Conservation (phyloP, 1,284 basidiomycete genomes). For the Irpex sp. region DNA sequence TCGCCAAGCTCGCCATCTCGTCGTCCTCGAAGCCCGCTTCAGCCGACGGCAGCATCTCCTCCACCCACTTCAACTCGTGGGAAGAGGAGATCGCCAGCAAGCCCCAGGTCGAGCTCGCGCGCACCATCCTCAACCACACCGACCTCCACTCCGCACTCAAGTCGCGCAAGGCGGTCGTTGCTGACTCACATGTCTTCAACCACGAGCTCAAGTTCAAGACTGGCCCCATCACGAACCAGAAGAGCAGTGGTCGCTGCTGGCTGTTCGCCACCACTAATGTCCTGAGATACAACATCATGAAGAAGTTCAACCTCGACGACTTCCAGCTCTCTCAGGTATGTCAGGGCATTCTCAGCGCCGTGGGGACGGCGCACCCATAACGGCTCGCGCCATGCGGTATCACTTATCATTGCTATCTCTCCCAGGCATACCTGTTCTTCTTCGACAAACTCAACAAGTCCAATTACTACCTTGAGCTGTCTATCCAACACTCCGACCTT, state of each 20-base stretch:
- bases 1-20: slow-evolving; percentile 16
- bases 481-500: slow-evolving; percentile 77
- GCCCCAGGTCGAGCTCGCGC: slow-evolving; percentile 70
- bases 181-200: slow-evolving; percentile 83
- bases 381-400: neutral
- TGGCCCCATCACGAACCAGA: slow-evolving; percentile 84
- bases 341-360: neutral
- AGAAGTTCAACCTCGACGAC: slow-evolving; percentile 78
- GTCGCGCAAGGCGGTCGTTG: slow-evolving; percentile 57
- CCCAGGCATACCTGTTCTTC: slow-evolving; percentile 84
- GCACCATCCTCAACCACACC: slow-evolving; percentile 74
- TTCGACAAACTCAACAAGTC: slow-evolving; percentile 94
- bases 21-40: slow-evolving; percentile 24
- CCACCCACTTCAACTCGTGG: slow-evolving; percentile 58
- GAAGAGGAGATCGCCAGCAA: slow-evolving; percentile 51
- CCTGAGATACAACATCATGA: slow-evolving; percentile 79
- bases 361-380: neutral
- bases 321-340: slow-evolving; percentile 85
- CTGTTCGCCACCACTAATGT: slow-evolving; percentile 89
- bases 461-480: slow-evolving; percentile 90
- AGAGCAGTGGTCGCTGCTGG: slow-evolving; percentile 86
- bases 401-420: slow-evolving; percentile 1
- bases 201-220: slow-evolving; percentile 75
- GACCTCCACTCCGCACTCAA: slow-evolving; percentile 65
- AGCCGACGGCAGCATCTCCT: slow-evolving; percentile 52